These are phyloP conservation scores for Leavenworthia alabamica DNA, from an alignment of 345 rosid genomes.

Conservation along the genomic window DNA sequence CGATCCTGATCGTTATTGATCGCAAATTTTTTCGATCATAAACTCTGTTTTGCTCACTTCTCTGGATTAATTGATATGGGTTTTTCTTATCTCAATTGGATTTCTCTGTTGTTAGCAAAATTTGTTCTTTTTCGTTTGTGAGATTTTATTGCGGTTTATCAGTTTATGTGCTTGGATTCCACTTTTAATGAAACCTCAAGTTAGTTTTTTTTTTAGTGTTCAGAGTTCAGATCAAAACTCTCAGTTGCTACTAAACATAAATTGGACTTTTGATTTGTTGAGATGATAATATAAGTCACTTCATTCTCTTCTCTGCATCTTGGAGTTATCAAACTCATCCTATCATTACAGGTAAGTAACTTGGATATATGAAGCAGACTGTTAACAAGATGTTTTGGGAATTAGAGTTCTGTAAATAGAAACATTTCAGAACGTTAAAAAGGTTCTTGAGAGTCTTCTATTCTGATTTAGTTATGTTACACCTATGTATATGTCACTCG, in stretches of 20 bases:
- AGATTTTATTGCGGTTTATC: neutral
- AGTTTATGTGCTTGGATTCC: conserved; percentile 18
- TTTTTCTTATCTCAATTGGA: conserved; percentile 19
- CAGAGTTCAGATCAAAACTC: neutral
- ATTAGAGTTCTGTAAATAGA: conserved; percentile 17
- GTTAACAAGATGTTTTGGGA: conserved; percentile 1
- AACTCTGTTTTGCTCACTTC: neutral
- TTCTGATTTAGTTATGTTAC: too few species aligned
- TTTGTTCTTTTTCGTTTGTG: neutral
- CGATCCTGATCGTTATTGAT: neutral
- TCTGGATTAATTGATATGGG: neutral
- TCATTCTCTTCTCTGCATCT: conserved; percentile 10
- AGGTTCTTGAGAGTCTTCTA: neutral
- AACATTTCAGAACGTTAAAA: neutral
- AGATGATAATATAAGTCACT: conserved; percentile 3
- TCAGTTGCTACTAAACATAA: neutral
- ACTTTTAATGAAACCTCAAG: too few species aligned
- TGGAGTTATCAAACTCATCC: neutral
- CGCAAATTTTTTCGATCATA: neutral
- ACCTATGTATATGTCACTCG: neutral
- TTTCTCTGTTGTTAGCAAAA: conserved; percentile 10
- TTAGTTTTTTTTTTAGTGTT: neutral
- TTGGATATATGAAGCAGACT: conserved; percentile 14
- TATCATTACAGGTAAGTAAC: conserved; percentile 31
- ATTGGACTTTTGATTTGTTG: neutral